phyloP scores from a whole-genome alignment of 2,329 filamentous ascomycete genomes.

The Fusarium staphyleae region DNA sequence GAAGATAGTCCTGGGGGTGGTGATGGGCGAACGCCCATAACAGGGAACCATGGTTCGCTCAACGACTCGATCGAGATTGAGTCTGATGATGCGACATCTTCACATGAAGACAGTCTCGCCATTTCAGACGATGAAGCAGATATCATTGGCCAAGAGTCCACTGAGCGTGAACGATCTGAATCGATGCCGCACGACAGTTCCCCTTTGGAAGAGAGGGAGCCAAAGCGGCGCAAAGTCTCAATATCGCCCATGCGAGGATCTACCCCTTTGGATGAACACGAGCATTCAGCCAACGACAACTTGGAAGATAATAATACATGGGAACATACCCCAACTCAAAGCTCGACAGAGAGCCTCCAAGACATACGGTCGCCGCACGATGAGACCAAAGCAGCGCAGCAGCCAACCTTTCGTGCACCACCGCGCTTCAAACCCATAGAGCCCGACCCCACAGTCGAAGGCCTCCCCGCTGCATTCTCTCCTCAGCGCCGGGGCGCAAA shows the following conservation, averaged over 20 bases:
- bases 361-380: conserved; percentile 21
- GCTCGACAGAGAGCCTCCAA: conserved; percentile 22
- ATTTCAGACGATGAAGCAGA: conserved; percentile 12
- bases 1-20: conserved; percentile 15
- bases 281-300: background rate
- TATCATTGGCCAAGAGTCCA: background rate
- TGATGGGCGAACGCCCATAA: conserved; percentile 1
- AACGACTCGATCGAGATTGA: conserved; percentile 44
- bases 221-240: conserved; percentile 42
- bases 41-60: conserved; percentile 19
- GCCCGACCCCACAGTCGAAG: conserved; percentile 28
- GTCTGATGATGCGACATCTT: conserved; percentile 32
- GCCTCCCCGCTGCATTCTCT: conserved; percentile 45
- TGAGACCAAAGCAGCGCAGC: conserved; percentile 35
- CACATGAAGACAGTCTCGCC: conserved; percentile 14
- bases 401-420: conserved; percentile 49
- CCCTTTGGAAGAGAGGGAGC: conserved; percentile 28
- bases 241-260: conserved; percentile 38
- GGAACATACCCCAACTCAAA: conserved; percentile 12
- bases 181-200: conserved; percentile 11
- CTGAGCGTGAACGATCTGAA: conserved; percentile 13
- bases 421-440: conserved; percentile 51
- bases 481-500: conserved; percentile 47
- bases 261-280: conserved; percentile 9
- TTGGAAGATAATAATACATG: background rate